Conservation (phyloP, 768 basidiomycete genomes). For the Podaxis mareebaensis region DNA sequence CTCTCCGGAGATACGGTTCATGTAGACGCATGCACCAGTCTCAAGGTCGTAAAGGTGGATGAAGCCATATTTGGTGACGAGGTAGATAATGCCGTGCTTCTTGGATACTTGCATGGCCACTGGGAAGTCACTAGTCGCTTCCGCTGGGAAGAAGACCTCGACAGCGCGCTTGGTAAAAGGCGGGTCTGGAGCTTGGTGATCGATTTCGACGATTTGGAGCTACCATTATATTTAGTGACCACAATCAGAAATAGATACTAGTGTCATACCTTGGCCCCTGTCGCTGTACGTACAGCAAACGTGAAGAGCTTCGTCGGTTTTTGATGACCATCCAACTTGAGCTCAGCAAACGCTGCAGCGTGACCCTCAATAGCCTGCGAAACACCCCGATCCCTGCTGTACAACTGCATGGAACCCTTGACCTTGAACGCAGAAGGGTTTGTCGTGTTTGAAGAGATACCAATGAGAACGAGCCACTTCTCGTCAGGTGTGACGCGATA, state of each 20-base stretch:
- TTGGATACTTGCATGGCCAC: conserved; percentile 99
- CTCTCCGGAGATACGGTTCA: conserved; percentile 99
- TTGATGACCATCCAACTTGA: conserved; percentile 88
- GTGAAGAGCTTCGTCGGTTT: conserved; percentile 88
- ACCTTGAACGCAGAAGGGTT: conserved; percentile 98
- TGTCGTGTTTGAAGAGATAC: conserved; percentile 88
- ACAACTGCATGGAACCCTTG: conserved; percentile 97
- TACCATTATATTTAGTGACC: conserved; percentile 31
- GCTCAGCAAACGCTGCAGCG: conserved; percentile 91
- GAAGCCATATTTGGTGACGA: conserved; percentile 99
- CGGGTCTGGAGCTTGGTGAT: conserved; percentile 90
- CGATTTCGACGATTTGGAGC: conserved; percentile 99
- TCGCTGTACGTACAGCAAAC: conserved; percentile 95
- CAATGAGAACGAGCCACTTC: conserved; percentile 96
- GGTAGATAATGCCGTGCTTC: conserved; percentile 94
- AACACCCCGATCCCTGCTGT: conserved; percentile 88
- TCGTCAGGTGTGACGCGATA: conserved; percentile 92
- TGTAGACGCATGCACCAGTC: conserved; percentile 95
- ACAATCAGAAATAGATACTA: neutral
- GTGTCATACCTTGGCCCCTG: conserved; percentile 86
- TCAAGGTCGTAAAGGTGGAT: conserved; percentile 99
- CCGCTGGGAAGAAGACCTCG: conserved; percentile 98
- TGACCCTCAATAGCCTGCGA: conserved; percentile 99
- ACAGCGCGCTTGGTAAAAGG: conserved; percentile 97
- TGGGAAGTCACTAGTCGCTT: conserved; percentile 98